Evolutionary conservation across 2,329 filamentous ascomycete genomes (phyloP).

Genomic region (Alternaria sp.): DNA sequence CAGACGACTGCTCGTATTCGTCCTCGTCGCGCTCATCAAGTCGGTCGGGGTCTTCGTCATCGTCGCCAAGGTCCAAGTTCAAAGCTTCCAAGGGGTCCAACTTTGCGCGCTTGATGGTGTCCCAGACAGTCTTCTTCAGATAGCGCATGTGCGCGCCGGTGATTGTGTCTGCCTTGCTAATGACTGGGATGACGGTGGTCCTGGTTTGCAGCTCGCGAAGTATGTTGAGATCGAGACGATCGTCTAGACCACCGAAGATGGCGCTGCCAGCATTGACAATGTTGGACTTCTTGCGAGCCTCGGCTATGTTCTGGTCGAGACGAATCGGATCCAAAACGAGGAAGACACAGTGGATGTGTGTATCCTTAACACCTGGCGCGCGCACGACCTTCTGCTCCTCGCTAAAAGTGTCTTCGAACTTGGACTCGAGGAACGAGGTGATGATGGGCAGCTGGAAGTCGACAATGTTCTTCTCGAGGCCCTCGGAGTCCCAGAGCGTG

Average conservation of each 20-base stretch:
- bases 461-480: constrained; percentile 91
- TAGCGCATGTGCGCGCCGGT: constrained; percentile 94
- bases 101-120: constrained; percentile 81
- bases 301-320: constrained; percentile 78
- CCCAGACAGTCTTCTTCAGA: constrained; percentile 89
- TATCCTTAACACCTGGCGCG: constrained; percentile 90
- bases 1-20: constrained; percentile 48
- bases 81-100: constrained; percentile 89
- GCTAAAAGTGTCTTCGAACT: constrained; percentile 96
- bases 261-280: constrained; percentile 51
- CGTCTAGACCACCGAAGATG: constrained; percentile 76
- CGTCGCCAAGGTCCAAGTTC: constrained; percentile 76
- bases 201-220: constrained; percentile 87
- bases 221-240: constrained; percentile 89
- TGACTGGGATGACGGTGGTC: constrained; percentile 93
- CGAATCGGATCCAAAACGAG: constrained; percentile 86
- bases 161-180: constrained; percentile 95
- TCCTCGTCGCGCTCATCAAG: constrained; percentile 60
- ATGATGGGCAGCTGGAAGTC: constrained; percentile 94
- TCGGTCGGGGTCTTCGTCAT: constrained; percentile 62
- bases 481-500: constrained; percentile 96
- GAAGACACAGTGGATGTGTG: constrained; percentile 96
- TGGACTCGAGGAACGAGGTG: constrained; percentile 90
- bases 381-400: constrained; percentile 98
- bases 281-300: constrained; percentile 66